Percentiles rank a stretch among this genome's conserved stretches.
phyloP scores from a whole-genome alignment of 495 filamentous ascomycete species.

The Penicillium ucsense region DNA sequence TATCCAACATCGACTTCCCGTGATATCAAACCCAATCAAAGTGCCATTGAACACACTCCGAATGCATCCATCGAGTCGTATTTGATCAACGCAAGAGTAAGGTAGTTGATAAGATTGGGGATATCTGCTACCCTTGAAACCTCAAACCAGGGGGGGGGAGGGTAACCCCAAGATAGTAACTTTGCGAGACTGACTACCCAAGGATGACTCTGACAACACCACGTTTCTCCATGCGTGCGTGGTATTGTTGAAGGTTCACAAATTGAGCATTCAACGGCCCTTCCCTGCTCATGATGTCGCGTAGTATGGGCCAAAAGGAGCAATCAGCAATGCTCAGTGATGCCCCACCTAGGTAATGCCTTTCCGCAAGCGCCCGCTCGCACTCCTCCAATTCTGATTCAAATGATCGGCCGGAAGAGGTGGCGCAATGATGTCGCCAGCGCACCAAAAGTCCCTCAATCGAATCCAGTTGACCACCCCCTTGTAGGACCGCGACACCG shows the following conservation, averaged over 20 bases:
- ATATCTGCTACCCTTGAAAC: too few species aligned
- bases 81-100: too few species aligned
- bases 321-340: conserved; percentile 56
- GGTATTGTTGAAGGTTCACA: conserved; percentile 43
- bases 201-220: conserved; percentile 39
- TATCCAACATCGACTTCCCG: neutral
- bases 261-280: conserved; percentile 22
- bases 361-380: conserved; percentile 37
- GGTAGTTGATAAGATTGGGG: too few species aligned
- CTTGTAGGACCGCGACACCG: conserved; percentile 23
- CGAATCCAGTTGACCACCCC: conserved; percentile 20
- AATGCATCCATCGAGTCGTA: too few species aligned
- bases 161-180: neutral
- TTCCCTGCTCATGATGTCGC: conserved; percentile 39
- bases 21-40: too few species aligned
- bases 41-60: too few species aligned
- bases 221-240: conserved; percentile 39
- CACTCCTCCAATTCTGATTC: conserved; percentile 29
- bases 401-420: conserved; percentile 7
- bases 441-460: conserved; percentile 21
- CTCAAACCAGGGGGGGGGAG: too few species aligned
- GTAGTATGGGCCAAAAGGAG: conserved; percentile 60
- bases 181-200: conserved; percentile 14
- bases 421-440: conserved; percentile 22
- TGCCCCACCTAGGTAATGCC: conserved; percentile 47